phyloP scores from a whole-genome alignment of 768 basidiomycete genomes.

The Russula brevipes region DNA sequence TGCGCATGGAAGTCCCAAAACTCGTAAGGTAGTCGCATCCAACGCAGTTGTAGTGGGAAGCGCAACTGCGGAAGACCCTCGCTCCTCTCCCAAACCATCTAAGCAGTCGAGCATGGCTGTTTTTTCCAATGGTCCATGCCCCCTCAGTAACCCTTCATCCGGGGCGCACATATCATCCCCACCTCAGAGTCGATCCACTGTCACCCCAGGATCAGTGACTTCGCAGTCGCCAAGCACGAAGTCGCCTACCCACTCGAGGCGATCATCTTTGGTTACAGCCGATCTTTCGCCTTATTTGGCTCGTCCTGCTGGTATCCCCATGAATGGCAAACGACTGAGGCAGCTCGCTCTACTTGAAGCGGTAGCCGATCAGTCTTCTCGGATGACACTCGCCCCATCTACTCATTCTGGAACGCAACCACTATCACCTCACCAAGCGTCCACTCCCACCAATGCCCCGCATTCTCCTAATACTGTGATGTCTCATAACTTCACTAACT shows the following conservation, averaged over 20 bases:
- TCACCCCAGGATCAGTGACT: slow-evolving; percentile 15
- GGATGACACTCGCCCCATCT: slow-evolving; percentile 40
- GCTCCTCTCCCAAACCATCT: background rate
- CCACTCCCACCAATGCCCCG: slow-evolving; percentile 4
- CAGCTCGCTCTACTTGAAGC: slow-evolving; percentile 67
- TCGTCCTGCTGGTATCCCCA: slow-evolving; percentile 47
- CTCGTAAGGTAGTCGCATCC: slow-evolving; percentile 1
- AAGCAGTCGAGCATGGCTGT: slow-evolving; percentile 4
- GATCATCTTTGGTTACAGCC: slow-evolving; percentile 44
- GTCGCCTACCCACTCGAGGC: slow-evolving; percentile 33
- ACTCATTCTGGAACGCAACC: slow-evolving; percentile 23
- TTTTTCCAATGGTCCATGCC: background rate
- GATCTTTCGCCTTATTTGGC: slow-evolving; percentile 69
- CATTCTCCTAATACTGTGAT: slow-evolving; percentile 18
- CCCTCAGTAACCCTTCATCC: background rate
- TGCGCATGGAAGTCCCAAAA: background rate
- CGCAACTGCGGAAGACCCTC: background rate
- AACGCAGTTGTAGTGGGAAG: background rate
- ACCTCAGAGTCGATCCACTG: slow-evolving; percentile 4
- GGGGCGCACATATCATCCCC: slow-evolving; percentile 7
- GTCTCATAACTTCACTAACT: slow-evolving; percentile 24
- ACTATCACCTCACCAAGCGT: background rate
- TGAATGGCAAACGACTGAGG: slow-evolving; percentile 58
- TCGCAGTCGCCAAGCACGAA: slow-evolving; percentile 19
- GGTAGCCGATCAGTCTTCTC: slow-evolving; percentile 68